Conservation (phyloP, 495 filamentous ascomycete species). For the Apodospora peruviana region DNA sequence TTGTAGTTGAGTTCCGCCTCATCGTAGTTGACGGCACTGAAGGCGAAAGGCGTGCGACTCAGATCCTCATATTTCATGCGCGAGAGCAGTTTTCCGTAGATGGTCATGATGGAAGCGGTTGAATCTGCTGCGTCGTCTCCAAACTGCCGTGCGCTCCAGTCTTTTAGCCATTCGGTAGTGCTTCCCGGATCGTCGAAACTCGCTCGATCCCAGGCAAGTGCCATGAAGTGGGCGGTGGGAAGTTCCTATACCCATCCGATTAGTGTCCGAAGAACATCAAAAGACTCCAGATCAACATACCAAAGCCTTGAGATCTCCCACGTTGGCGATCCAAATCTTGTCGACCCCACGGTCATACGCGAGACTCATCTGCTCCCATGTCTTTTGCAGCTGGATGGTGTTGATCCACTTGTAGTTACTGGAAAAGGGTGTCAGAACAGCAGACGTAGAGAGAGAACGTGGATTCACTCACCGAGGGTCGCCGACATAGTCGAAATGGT, state of each 20-base stretch:
- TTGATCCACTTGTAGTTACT: constrained; percentile 64
- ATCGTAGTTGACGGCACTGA: constrained; percentile 55
- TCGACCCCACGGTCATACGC: constrained; percentile 50
- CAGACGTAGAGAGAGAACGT: too few relatives aligned
- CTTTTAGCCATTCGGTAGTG: constrained; percentile 41
- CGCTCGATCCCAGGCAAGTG: constrained; percentile 53
- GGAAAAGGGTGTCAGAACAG: too few relatives aligned
- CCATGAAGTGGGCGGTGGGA: constrained; percentile 54
- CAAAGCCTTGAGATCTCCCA: constrained; percentile 59
- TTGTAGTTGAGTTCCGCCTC: constrained; percentile 54
- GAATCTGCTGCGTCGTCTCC: constrained; percentile 31
- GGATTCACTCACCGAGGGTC: too few relatives aligned
- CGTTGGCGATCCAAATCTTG: constrained; percentile 62
- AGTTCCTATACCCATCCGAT: constrained; percentile 27
- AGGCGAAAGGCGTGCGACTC: constrained; percentile 46
- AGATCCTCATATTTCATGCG: constrained; percentile 57
- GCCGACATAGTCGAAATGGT: constrained; percentile 63
- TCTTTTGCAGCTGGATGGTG: constrained; percentile 54
- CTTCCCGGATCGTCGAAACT: constrained; percentile 36
- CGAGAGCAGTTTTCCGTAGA: constrained; percentile 50
- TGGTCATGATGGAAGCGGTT: constrained; percentile 43
- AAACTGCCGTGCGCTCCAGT: constrained; percentile 37
- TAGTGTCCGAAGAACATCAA: not conserved
- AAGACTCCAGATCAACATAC: constrained; percentile 22
- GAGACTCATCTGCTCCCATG: constrained; percentile 46